Base-by-base conservation (phyloP, 1,284 basidiomycete genomes). In the Schizopora paradoxa region DNA sequence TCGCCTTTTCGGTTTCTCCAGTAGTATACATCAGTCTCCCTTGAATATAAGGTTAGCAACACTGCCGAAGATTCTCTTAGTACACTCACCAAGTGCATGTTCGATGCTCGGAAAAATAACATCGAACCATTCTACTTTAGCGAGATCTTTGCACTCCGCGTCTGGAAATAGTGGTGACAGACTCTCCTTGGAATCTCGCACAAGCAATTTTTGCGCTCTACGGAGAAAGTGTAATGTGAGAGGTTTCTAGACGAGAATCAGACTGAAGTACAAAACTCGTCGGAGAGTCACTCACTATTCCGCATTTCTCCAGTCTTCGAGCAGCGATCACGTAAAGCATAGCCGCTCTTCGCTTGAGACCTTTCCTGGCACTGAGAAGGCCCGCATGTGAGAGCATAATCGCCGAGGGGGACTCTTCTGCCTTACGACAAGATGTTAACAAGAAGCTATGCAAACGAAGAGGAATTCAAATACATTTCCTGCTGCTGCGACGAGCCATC, bases 401-500 rank as follows among this genome's bases (percentile, higher is more conserved):
- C 14, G 84, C 85, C 13, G 80, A 72, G n/a, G 85, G 79, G 26
- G 79, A 74, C 67, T 89, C 86, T 67, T 90, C 87, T 64, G 78
- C 76, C 83, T 89, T 73, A 43, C 67, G 57, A 8, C 6, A 40
- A 51, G 47, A 40, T 43, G 50, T 53, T 52, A 58, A 57, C 47
- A 43, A 51, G 51, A 26, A 53, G 25, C 46, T 41, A 14, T 29
- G 34, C 21, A 44, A 21, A 11, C 25, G 7, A 6, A 26, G 41
- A 6, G 33, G 23, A 51, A 16, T 46, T 27, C 32, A 45, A 79
- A 51, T 66, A 90, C 87, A 63, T 78, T 77, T 53, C 80, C 81
- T 23, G 86, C 85, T 34, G 86, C 86, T 76, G 77, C 86, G 8
- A 86, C 82, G 4, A 90, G 64, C 86, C 86, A 90, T 47, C 82